Conservation (phyloP, 1,284 basidiomycete species). For the Puccinia horiana region DNA sequence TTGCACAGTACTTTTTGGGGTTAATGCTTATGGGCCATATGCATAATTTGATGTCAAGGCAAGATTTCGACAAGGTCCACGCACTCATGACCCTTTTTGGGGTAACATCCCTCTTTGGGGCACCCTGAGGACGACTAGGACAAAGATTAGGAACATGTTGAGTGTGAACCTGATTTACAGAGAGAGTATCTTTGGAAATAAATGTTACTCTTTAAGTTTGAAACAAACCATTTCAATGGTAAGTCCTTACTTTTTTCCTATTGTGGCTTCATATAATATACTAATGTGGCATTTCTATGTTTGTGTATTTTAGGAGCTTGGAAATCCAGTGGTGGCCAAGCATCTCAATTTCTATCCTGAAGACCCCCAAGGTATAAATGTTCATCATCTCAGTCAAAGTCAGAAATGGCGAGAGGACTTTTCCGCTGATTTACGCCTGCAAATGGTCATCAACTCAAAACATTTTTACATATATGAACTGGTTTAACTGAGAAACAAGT, state of each 20-base stretch:
- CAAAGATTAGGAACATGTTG: no score
- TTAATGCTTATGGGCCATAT: no score
- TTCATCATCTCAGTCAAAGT: not conserved
- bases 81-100: no score
- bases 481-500: not conserved
- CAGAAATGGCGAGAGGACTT: not conserved
- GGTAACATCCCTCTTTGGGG: no score
- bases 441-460: not conserved
- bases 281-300: not conserved
- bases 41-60: no score
- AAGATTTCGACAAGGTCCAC: no score
- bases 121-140: no score
- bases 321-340: not conserved
- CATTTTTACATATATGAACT: constrained; percentile 8
- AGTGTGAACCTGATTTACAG: no score
- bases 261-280: not conserved
- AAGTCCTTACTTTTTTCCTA: not conserved
- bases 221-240: not conserved
- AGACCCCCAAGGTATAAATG: not conserved
- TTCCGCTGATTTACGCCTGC: not conserved
- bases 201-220: not conserved
- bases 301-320: not conserved
- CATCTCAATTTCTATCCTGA: not conserved
- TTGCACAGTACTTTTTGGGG: not conserved
- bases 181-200: no score